Evolutionary conservation across 345 rosid genomes (phyloP).

Genomic region (Heritiera fomes): DNA sequence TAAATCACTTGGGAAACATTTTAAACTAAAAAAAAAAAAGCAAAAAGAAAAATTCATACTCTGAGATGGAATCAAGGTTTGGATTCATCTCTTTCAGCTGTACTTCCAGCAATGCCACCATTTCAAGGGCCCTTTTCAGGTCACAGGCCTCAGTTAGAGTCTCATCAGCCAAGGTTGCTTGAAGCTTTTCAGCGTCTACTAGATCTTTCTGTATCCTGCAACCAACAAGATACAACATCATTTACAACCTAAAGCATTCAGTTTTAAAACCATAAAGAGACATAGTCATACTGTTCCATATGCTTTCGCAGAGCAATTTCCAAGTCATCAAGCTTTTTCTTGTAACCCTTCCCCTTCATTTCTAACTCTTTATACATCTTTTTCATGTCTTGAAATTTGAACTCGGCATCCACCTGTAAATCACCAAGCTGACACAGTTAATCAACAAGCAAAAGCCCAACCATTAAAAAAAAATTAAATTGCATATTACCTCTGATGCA

Average conservation of each 20-base stretch:
- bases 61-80: constrained; percentile 92
- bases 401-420: constrained; percentile 82
- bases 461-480: constrained; percentile 22
- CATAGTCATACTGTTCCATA: constrained; percentile 87
- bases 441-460: constrained; percentile 14
- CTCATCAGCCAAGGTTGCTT: constrained; percentile 62
- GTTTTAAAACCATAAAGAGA: constrained; percentile 22
- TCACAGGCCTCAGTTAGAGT: constrained; percentile 58
- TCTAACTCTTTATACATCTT: constrained; percentile 73
- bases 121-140: constrained; percentile 76
- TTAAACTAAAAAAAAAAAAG: background rate
- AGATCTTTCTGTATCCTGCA: constrained; percentile 90
- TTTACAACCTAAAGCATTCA: constrained; percentile 22
- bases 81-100: constrained; percentile 94
- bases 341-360: constrained; percentile 74
- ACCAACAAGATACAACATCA: constrained; percentile 27
- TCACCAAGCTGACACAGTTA: constrained; percentile 12
- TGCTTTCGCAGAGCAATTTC: constrained; percentile 67
- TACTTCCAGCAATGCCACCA: constrained; percentile 74
- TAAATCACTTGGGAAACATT: constrained; percentile 5
- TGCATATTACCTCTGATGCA: constrained; percentile 71
- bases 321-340: constrained; percentile 75
- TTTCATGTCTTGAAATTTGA: constrained; percentile 76
- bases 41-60: constrained; percentile 45
- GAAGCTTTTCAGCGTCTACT: constrained; percentile 88